Base-by-base conservation (phyloP, 75 land plant species). In the Adiantum capillusveneris region DNA sequence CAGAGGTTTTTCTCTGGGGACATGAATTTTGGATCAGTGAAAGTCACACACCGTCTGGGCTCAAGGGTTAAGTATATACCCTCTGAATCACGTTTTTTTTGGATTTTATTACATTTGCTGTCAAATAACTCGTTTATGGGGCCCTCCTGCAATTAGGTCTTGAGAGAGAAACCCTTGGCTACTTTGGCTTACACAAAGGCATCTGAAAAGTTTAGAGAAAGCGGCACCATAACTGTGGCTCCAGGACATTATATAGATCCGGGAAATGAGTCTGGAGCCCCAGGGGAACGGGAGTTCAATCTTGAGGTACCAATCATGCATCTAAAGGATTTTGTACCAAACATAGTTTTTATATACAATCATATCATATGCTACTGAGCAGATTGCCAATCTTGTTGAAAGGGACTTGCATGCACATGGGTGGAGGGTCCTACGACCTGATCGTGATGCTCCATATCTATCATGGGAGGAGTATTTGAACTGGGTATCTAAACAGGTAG, bases 241-340 rank as follows among this genome's bases (percentile, higher is more conserved):
- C 78, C 78, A 28, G 78, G 78, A 41, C 78, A 75, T 53, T 75
- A 68, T 74, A 75, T 75, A 19, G 78, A 75, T 41, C 66, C 74
- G 29, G 62, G 75, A 42, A 25, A 29, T 29, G 78, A 75, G 36
- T 43, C 68, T 39, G 78, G 78, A 13, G 78, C 78, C 34, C 46
- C 74, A 20, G 78, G 78, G n/a, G 78, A 75, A 58, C 78, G 78
- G 11, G 78, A 75, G 26, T 75, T 75, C 53, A 75, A 75, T 22
- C 46, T 70, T 31, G 78, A 75, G 29, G 78, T 75, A 57, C 29
- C 30, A 37, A 19, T n/a, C n/a, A n/a, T n/a, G n/a, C n/a, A n/a
- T n/a, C n/a, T n/a, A n/a, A n/a, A n/a, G n/a, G n/a, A n/a, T n/a
- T n/a, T n/a, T n/a, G n/a, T n/a, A n/a, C n/a, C n/a, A n/a, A n/a